Evolutionary conservation across 257 asterid genomes (phyloP), one percentile per base, ranked within the genome.

Genomic region (Linderniella brevidens): DNA sequence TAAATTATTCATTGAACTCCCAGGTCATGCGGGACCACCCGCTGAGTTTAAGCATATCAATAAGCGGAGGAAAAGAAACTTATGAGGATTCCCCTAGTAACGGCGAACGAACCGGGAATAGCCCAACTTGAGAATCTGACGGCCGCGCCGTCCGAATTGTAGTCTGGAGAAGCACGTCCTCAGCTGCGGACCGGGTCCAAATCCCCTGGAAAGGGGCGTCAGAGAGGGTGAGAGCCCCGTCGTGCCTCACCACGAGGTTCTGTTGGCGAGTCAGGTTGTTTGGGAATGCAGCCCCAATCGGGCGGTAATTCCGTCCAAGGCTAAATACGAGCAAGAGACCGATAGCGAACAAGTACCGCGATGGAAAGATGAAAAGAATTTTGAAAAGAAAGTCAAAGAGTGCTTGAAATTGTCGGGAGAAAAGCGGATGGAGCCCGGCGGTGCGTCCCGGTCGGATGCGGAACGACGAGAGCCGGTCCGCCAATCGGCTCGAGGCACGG

Each of bases 361-460:
- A 59, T 48, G 64, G 64, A 52, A 57, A 57, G 49, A 48, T 54
- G 67, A 61, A 61, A n/a, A 61, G 67, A 57, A 61, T 63, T 64
- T 64, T 67, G 61, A 64, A 64, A 58, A 58, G 61, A 64, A 61
- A 64, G 69, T 64, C 69, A 64, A 64, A 58, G 65, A 64, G 70
- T 64, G 65, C 65, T 64, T 64, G 72, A 66, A 66, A 66, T 66
- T 60, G 64, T 66, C 67, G 68, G 64, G 72, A 60, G 68, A 60
- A 67, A 60, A 66, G 68, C 64, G 64, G 64, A 65, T 65, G 71
- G 71, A 67, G 71, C 67, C 64, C 68, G 64, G 64, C 72, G 65
- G 54, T 66, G 64, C 64, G 55, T 48, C 68, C 68, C 64, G 72
- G 61, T 65, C 71, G 60, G 56, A 65, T 65, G 67, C 49, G 65